phyloP scores from a whole-genome alignment of 108 stramenopile species.

The Bacterosira constricta region DNA sequence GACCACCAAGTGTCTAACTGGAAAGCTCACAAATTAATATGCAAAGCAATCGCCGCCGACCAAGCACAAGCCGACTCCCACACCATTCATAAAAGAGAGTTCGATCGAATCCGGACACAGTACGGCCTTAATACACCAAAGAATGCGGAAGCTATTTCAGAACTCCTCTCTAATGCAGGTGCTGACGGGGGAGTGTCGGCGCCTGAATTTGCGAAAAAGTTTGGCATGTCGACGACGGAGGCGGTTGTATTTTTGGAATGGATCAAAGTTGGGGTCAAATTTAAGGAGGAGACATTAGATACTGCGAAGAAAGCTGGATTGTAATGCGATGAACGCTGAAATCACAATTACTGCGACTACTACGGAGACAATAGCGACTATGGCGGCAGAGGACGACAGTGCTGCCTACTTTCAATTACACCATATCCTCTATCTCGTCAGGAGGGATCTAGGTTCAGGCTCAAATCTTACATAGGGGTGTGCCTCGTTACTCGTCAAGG shows the following conservation, averaged over 20 bases:
- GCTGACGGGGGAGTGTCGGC: constrained; percentile 55
- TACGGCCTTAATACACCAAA: constrained; percentile 57
- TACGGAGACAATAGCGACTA: neutral
- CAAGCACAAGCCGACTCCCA: constrained; percentile 60
- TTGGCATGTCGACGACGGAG: constrained; percentile 67
- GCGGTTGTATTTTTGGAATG: constrained; percentile 83
- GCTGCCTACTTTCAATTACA: too few species aligned
- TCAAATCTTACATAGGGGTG: too few species aligned
- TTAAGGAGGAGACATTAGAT: constrained; percentile 70
- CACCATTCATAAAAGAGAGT: constrained; percentile 66
- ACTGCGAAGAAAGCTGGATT: constrained; percentile 64
- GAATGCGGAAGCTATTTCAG: constrained; percentile 59
- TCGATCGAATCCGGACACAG: constrained; percentile 62
- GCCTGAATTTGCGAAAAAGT: constrained; percentile 64
- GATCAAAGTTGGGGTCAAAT: constrained; percentile 79
- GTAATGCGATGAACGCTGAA: neutral
- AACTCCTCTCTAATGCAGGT: constrained; percentile 24
- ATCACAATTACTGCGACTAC: neutral
- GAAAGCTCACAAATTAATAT: constrained; percentile 54
- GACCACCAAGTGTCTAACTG: constrained; percentile 59
- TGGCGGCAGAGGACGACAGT: neutral
- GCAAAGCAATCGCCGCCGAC: constrained; percentile 49
- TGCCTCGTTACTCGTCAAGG: too few species aligned
- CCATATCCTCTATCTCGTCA: too few species aligned
- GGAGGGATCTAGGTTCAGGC: too few species aligned